Base-by-base conservation (phyloP, 2,329 filamentous ascomycete genomes). In the Ambrosiella cleistominuta region DNA sequence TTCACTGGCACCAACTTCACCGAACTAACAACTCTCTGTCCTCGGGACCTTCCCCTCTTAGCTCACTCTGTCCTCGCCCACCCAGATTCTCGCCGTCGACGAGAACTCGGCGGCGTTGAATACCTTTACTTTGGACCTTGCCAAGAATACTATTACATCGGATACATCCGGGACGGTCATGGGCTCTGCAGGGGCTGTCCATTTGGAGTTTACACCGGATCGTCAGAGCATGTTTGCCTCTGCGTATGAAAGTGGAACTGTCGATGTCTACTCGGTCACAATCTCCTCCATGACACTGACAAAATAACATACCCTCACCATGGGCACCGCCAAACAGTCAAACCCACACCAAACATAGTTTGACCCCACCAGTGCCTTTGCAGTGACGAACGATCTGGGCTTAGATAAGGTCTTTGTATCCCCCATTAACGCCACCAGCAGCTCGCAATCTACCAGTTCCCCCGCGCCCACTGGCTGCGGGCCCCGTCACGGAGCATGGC, bases 311-410 rank as follows among this genome's bases (percentile, higher is more conserved):
- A 58, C 56, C 15, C 52, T 57, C 38, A 63, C 66, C 54, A 60
- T 63, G 56, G 64, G 63, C n/a, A 66, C 67, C 39, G 70, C 72
- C 63, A 63, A 63, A 8, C 61, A 62, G 12, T 60, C 70, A 44
- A 69, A 73, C 57, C 72, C 75, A 35, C 76, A 79, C 64, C 72
- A 78, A 66, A 67, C 71, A 9, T 65, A 74, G 27, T 67, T 74
- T 8, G 75, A 78, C 61, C 74, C 74, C 7, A 71, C 70, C 2
- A 75, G 75, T 36, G 70, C 71, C 53, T 79, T 68, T 68, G 75
- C 76, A 63, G 68, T 71, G 58, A 68, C 75, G 57, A 72, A 71
- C 60, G 73, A 78, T 62, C 71, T 78, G 9, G 76, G 75, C 61
- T 72, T 70, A 38, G 74, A 78, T 66, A 64, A 66, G n/a, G 63